Evolutionary conservation across 1,284 basidiomycete species (phyloP).

Genomic region (Ceratorhiza oryzae-sativae): DNA sequence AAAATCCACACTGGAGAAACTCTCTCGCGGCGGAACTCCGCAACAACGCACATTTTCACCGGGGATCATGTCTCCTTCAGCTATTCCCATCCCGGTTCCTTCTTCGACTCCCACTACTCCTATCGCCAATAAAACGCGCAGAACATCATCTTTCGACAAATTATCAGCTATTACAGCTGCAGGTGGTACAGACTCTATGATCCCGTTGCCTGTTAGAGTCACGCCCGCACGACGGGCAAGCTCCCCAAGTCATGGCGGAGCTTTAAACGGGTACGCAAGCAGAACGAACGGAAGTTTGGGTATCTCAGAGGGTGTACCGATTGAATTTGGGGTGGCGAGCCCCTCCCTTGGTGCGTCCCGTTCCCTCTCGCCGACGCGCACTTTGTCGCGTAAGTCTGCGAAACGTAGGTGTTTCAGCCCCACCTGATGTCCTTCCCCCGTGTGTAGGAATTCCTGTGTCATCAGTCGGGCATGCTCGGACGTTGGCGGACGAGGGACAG

Average conservation of each 20-base stretch:
- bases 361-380: constrained; percentile 72
- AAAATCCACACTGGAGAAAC: not conserved
- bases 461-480: constrained; percentile 83
- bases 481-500: constrained; percentile 72
- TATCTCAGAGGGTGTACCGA: constrained; percentile 75
- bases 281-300: constrained; percentile 51
- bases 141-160: constrained; percentile 71
- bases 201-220: constrained; percentile 70
- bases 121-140: constrained; percentile 59
- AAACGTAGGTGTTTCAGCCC: constrained; percentile 42
- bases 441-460: constrained; percentile 76
- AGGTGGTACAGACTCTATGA: constrained; percentile 63
- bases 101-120: constrained; percentile 51
- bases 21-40: not conserved
- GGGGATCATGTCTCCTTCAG: constrained; percentile 50
- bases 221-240: constrained; percentile 42
- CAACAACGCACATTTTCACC: constrained; percentile 42
- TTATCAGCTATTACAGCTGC: constrained; percentile 65
- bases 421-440: constrained; percentile 41
- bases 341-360: constrained; percentile 58
- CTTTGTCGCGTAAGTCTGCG: constrained; percentile 72
- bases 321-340: constrained; percentile 57
- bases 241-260: not conserved
- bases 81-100: constrained; percentile 42
- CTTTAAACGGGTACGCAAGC: not conserved